Conservation (phyloP, 148 eudicot species). For the Arbutus unedo region DNA sequence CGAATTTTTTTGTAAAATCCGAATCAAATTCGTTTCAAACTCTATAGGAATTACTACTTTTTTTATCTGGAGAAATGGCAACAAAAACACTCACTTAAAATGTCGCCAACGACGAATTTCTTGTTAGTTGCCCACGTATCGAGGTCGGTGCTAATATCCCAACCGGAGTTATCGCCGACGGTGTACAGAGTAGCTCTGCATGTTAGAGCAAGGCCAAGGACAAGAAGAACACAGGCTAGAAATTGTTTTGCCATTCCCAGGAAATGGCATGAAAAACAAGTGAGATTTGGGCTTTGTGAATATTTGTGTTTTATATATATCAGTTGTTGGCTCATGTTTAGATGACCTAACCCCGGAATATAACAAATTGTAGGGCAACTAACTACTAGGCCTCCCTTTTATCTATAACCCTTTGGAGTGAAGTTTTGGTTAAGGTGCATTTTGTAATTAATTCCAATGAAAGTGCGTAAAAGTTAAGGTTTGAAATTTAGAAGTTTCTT, state of each 20-base stretch:
- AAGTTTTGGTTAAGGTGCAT: background rate
- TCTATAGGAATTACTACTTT: background rate
- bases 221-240: constrained; percentile 8
- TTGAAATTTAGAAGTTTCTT: too few relatives aligned
- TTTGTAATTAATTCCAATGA: background rate
- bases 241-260: constrained; percentile 24
- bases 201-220: constrained; percentile 31
- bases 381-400: background rate
- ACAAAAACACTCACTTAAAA: constrained; percentile 47
- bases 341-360: constrained; percentile 18
- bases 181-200: constrained; percentile 57
- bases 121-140: constrained; percentile 65
- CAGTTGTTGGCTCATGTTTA: background rate
- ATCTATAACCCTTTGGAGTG: background rate
- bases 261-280: background rate
- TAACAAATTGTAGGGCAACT: background rate
- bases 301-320: background rate
- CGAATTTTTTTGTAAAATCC: background rate
- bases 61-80: background rate
- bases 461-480: too few relatives aligned
- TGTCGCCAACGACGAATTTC: constrained; percentile 65
- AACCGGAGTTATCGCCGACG: constrained; percentile 74
- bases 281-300: background rate
- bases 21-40: background rate
- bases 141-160: constrained; percentile 88